Conservation (phyloP, 371 early-diverging fungal species). For the Haplosporangium sp. region DNA sequence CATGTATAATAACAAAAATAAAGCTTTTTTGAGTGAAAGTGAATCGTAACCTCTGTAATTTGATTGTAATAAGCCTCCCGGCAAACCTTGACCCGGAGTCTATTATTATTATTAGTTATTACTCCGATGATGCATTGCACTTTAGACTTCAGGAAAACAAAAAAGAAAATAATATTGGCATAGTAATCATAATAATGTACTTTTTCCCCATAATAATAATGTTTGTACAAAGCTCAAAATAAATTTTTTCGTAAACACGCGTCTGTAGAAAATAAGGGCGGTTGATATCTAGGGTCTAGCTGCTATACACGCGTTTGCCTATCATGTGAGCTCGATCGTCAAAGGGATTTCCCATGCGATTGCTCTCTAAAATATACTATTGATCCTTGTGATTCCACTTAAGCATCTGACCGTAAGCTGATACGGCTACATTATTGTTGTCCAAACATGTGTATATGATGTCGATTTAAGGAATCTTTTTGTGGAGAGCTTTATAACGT, state of each 20-base stretch:
- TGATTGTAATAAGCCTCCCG: neutral
- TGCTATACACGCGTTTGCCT: neutral
- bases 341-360: neutral
- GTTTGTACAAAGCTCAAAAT: neutral
- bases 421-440: neutral
- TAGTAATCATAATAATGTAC: too few species aligned
- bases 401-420: neutral
- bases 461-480: neutral
- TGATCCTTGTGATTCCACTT: neutral
- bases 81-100: too few species aligned
- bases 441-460: neutral
- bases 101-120: too few species aligned
- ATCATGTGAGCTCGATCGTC: slow-evolving; percentile 3
- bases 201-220: too few species aligned
- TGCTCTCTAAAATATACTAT: neutral
- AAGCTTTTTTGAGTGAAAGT: neutral
- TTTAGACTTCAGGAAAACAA: too few species aligned
- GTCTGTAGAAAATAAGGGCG: neutral
- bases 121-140: too few species aligned
- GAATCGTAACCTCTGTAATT: neutral
- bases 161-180: too few species aligned
- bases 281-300: neutral
- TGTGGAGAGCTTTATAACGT: slow-evolving; percentile 2
- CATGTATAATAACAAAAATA: slow-evolving; percentile 6
- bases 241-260: neutral